phyloP scores from a whole-genome alignment of 2,329 filamentous ascomycete genomes.

The Fusarium clavum region DNA sequence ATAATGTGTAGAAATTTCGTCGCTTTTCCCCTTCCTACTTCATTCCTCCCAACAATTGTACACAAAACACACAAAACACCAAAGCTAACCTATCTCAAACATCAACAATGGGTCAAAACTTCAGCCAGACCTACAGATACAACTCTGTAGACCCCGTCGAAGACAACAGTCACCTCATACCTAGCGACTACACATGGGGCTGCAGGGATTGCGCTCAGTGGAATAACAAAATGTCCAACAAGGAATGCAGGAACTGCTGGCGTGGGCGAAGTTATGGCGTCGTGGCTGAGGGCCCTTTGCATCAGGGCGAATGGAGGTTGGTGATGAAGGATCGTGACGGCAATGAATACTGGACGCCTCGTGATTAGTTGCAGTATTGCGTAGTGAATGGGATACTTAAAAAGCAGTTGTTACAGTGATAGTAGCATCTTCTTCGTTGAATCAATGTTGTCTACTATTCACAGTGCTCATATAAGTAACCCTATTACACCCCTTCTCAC shows the following conservation, averaged over 20 bases:
- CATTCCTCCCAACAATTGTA: too few relatives aligned
- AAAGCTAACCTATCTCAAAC: too few relatives aligned
- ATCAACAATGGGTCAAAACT: not conserved
- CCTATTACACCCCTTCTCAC: too few relatives aligned
- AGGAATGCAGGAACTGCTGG: too few relatives aligned
- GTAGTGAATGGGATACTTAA: not conserved
- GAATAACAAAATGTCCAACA: too few relatives aligned
- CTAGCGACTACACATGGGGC: too few relatives aligned
- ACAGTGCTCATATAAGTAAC: too few relatives aligned
- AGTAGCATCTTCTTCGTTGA: not conserved
- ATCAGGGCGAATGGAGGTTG: not conserved
- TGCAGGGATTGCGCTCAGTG: too few relatives aligned
- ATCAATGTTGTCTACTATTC: not conserved
- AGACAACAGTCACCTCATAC: not conserved
- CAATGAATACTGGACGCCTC: not conserved
- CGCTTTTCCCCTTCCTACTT: too few relatives aligned
- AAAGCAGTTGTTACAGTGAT: not conserved
- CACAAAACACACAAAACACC: too few relatives aligned
- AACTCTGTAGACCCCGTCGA: not conserved
- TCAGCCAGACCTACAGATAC: not conserved
- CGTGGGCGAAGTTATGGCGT: accelerated
- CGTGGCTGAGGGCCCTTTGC: too few relatives aligned
- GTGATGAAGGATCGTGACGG: accelerated
- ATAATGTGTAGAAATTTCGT: too few relatives aligned
- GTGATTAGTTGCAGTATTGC: not conserved